These are phyloP conservation scores for Xylaria longipes DNA, from an alignment of 495 filamentous ascomycete genomes.

Conservation along the genomic window DNA sequence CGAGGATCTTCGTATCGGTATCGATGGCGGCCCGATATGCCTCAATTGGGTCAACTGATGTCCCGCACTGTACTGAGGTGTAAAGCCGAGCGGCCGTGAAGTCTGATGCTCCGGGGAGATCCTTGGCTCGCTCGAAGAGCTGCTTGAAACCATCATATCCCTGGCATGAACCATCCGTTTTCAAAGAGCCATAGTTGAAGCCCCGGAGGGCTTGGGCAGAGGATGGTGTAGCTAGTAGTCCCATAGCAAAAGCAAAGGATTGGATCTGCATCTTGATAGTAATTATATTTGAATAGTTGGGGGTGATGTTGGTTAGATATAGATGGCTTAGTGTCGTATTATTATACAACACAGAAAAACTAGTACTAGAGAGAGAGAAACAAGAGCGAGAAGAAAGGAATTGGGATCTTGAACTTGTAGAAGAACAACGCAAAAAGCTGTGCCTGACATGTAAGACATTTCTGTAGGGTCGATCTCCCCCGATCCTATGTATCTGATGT, in stretches of 20 bases:
- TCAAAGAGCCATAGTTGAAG: slow-evolving; percentile 74
- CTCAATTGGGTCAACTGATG: slow-evolving; percentile 56
- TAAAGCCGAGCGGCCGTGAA: slow-evolving; percentile 67
- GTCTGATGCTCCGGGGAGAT: slow-evolving; percentile 66
- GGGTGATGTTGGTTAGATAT: neutral
- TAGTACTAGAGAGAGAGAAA: neutral
- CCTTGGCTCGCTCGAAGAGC: slow-evolving; percentile 70
- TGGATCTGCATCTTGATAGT: slow-evolving; percentile 31
- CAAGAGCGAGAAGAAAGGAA: neutral
- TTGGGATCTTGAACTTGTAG: neutral
- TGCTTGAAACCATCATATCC: slow-evolving; percentile 63
- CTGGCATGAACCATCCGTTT: slow-evolving; percentile 63
- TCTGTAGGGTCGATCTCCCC: neutral
- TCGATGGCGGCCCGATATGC: slow-evolving; percentile 75
- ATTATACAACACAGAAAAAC: neutral
- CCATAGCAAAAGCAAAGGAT: slow-evolving; percentile 20
- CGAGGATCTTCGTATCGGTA: slow-evolving; percentile 66
- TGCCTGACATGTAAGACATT: neutral
- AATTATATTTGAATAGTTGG: slow-evolving; percentile 2
- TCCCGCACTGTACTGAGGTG: slow-evolving; percentile 47
- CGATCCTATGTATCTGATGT: neutral
- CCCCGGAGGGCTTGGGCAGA: slow-evolving; percentile 54
- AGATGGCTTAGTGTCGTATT: neutral
- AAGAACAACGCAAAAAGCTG: neutral
- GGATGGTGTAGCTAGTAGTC: slow-evolving; percentile 26